These are phyloP conservation scores for Pythium sukuiense DNA, from an alignment of 352 stramenopile species.

Conservation along the genomic window DNA sequence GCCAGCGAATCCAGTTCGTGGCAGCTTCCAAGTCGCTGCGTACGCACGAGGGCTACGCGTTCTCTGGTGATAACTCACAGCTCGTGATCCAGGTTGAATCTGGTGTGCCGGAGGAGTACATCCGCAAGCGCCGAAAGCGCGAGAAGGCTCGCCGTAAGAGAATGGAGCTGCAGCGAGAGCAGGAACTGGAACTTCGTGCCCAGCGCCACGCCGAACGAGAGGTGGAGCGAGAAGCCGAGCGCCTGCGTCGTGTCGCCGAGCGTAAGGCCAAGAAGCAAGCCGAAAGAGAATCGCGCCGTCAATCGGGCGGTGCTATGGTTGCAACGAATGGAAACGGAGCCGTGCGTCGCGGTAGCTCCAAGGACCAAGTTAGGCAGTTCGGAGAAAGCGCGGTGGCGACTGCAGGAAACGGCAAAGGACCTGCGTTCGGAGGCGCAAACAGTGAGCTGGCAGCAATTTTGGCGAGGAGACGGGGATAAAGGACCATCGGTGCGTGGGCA, in stretches of 20 bases:
- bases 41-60: constrained; percentile 18
- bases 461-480: constrained; percentile 57
- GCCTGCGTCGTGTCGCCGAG: constrained; percentile 72
- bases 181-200: constrained; percentile 70
- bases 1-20: constrained; percentile 69
- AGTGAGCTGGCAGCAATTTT: constrained; percentile 82
- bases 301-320: constrained; percentile 19
- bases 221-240: constrained; percentile 67
- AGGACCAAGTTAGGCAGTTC: constrained; percentile 78
- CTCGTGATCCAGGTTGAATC: constrained; percentile 59
- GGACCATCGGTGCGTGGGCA: not conserved
- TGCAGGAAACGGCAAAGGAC: constrained; percentile 21
- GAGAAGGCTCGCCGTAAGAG: constrained; percentile 79
- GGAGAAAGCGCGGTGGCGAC: constrained; percentile 44
- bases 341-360: constrained; percentile 29
- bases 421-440: constrained; percentile 60
- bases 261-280: constrained; percentile 88
- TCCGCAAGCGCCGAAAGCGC: constrained; percentile 82
- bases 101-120: constrained; percentile 82
- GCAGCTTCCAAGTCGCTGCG: constrained; percentile 32
- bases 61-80: constrained; percentile 44
- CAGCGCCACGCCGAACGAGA: constrained; percentile 68
- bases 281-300: constrained; percentile 65
- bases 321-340: constrained; percentile 4
- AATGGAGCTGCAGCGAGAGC: constrained; percentile 67